Conservation (phyloP, 129 eudicot species). For the Glebionis coronaria region DNA sequence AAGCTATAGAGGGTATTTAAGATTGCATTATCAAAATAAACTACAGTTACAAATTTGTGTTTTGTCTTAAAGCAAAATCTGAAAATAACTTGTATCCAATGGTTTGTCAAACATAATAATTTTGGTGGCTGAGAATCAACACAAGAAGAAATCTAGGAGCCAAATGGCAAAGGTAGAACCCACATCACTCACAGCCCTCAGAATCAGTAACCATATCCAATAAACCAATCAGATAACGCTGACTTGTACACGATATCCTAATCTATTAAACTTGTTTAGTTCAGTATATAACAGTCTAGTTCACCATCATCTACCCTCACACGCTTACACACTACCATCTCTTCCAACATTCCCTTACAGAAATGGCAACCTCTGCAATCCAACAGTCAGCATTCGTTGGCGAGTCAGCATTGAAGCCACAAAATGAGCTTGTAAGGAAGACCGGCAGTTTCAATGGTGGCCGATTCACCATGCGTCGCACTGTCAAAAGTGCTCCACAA, state of each 20-base stretch:
- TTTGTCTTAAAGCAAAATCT: too few relatives aligned
- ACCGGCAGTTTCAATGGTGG: slow-evolving; percentile 43
- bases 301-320: not conserved
- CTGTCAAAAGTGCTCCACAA: slow-evolving; percentile 58
- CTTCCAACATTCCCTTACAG: slow-evolving; percentile 1
- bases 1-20: too few relatives aligned
- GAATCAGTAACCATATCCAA: slow-evolving; percentile 37
- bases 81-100: too few relatives aligned
- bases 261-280: slow-evolving; percentile 32
- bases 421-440: slow-evolving; percentile 44
- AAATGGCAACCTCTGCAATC: slow-evolving; percentile 53
- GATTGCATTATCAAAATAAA: too few relatives aligned
- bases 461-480: slow-evolving; percentile 62
- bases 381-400: slow-evolving; percentile 58
- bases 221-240: slow-evolving; percentile 49
- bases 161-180: slow-evolving; percentile 47
- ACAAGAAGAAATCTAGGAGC: slow-evolving; percentile 21
- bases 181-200: slow-evolving; percentile 33
- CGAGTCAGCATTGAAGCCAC: slow-evolving; percentile 32
- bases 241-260: slow-evolving; percentile 30
- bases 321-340: slow-evolving; percentile 3
- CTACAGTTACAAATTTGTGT: too few relatives aligned
- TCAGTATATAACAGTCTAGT: slow-evolving; percentile 28
- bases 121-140: slow-evolving; percentile 1
- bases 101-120: too few relatives aligned